A percentile compares a stretch with the other conserved stretches of the same genome.
Evolutionary conservation across 2,329 filamentous ascomycete species (phyloP).

Genomic region (Cordyceps cateniannulata): DNA sequence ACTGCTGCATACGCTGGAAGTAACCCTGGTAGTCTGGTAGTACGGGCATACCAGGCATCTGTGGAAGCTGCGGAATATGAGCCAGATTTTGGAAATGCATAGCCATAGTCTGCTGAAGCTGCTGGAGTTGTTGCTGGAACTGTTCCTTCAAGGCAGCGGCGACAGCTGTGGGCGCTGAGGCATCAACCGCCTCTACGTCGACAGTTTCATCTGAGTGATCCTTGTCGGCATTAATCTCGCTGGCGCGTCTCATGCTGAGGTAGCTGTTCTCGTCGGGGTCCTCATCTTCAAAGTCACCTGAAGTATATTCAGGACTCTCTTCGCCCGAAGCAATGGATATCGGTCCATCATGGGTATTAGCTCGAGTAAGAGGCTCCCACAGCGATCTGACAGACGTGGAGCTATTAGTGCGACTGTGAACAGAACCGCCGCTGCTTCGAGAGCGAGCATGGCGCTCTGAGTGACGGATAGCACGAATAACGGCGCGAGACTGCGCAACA

Average conservation of each 20-base stretch:
- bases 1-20: slow-evolving; percentile 58
- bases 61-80: slow-evolving; percentile 54
- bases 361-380: slow-evolving; percentile 48
- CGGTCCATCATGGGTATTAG: slow-evolving; percentile 26
- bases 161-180: slow-evolving; percentile 50
- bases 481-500: slow-evolving; percentile 58
- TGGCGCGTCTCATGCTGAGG: slow-evolving; percentile 29
- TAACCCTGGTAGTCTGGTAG: slow-evolving; percentile 69
- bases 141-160: slow-evolving; percentile 69
- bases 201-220: slow-evolving; percentile 36
- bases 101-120: slow-evolving; percentile 66
- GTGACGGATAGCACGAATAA: slow-evolving; percentile 56
- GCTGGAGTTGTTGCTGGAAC: slow-evolving; percentile 65
- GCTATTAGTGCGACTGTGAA: slow-evolving; percentile 59
- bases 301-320: slow-evolving; percentile 40
- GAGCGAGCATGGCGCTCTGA: slow-evolving; percentile 58
- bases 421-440: slow-evolving; percentile 59
- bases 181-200: slow-evolving; percentile 24
- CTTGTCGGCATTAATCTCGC: slow-evolving; percentile 21
- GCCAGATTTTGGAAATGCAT: slow-evolving; percentile 55
- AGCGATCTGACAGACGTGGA: slow-evolving; percentile 60
- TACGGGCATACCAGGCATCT: slow-evolving; percentile 54
- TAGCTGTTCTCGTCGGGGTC: slow-evolving; percentile 32
- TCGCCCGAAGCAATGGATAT: slow-evolving; percentile 37
- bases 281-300: slow-evolving; percentile 37